Percentiles rank a stretch among this genome's conserved stretches.
phyloP scores from a whole-genome alignment of 2,329 filamentous ascomycete genomes.

The Colletotrichum caudatum region DNA sequence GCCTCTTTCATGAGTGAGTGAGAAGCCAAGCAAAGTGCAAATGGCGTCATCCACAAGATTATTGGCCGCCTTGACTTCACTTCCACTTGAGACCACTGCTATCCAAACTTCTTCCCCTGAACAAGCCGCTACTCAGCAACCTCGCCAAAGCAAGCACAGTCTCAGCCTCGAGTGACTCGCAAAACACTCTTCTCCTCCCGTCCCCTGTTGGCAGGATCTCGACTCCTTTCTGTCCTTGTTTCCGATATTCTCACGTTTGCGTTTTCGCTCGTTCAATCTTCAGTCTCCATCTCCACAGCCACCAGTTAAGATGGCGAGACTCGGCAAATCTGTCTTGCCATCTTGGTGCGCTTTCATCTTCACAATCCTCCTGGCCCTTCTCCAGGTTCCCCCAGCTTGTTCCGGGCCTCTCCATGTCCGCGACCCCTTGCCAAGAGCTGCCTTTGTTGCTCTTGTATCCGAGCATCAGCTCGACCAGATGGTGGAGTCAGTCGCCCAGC shows the following conservation, averaged over 20 bases:
- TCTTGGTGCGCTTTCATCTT: neutral
- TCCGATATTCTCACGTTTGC: neutral
- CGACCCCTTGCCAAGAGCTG: slow-evolving; percentile 49
- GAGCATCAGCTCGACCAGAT: slow-evolving; percentile 78
- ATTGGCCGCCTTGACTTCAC: neutral
- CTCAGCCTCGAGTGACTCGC: neutral
- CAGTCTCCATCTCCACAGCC: neutral
- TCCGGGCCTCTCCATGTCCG: slow-evolving; percentile 23
- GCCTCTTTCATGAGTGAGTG: neutral
- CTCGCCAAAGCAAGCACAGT: slow-evolving; percentile 1
- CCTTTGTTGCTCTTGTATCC: slow-evolving; percentile 75
- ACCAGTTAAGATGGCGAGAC: slow-evolving; percentile 18
- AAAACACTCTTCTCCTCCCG: neutral
- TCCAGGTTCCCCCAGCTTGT: neutral
- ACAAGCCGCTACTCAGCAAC: neutral
- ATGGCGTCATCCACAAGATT: neutral
- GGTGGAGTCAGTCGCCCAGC: slow-evolving; percentile 76
- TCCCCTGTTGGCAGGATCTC: neutral
- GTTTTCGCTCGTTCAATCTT: too few species aligned
- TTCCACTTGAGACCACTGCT: neutral
- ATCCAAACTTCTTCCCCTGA: neutral
- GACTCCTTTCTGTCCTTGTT: neutral
- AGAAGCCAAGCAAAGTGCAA: slow-evolving; percentile 12
- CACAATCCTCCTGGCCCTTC: neutral
- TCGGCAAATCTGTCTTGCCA: neutral